Base-by-base conservation (phyloP, 352 stramenopile species). In the Pythium dissotocum region DNA sequence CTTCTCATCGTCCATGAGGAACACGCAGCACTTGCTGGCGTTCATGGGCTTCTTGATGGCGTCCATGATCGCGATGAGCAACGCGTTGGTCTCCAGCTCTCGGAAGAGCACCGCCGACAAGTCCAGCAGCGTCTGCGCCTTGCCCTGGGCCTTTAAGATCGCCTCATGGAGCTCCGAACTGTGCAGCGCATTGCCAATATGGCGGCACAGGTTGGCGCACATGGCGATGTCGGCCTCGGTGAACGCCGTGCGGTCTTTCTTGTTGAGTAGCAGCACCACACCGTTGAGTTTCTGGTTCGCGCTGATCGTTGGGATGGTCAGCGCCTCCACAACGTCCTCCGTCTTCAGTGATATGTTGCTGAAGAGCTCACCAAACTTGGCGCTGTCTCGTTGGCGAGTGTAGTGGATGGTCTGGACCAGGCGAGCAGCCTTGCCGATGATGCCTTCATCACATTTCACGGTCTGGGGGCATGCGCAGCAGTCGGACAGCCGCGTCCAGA, bases 21-120 rank as follows among this genome's bases (percentile, higher is more conserved):
- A 91, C n/a, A 90, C 77, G 58, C 83, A 87, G 70, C 82, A 89
- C 36, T 88, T 82, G 63, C 60, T 70, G 28, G 76, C 76, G 48
- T 72, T 65, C 74, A 85, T 79, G n/a, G 76, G 76, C 64, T 73
- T 75, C 61, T 81, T 78, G 73, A 85, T 82, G n/a, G 71, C 71
- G 40, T 82, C 66, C 67, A 85, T 77, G 67, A 85, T 83, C 18
- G 77, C 78, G 0, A 87, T 56, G 16, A 92, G 60, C 56, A 92
- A 69, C 8, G 78, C 71, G 13, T 78, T 83, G 4, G 82, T 83
- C 67, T 92, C 80, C 0, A 90, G 72, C 51, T 90, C 82, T 18
- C 79, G 78, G 48, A 90, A 90, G 10, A 92, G 63, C 14, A 92
- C 54, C 21, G 80, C 73, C 4, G 84, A 92, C 1, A 92, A 72